A percentile compares a stretch with the other conserved stretches of the same genome.
These are phyloP conservation scores for Trichoderma sp. DNA, from an alignment of 2,329 filamentous ascomycete species.

Conservation along the genomic window DNA sequence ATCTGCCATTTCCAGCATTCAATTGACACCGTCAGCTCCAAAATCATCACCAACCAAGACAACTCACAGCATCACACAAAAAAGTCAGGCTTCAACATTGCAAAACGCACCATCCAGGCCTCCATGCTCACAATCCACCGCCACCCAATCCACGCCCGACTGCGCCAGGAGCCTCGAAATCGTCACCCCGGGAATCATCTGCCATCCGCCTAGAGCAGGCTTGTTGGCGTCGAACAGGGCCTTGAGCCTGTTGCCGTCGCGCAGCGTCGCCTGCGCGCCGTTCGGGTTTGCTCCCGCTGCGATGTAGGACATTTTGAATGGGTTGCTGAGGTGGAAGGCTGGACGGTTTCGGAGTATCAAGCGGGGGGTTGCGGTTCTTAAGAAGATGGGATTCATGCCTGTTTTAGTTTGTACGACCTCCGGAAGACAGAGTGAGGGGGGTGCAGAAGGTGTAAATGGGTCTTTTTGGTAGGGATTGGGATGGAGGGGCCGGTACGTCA, in stretches of 20 bases:
- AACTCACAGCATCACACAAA: neutral
- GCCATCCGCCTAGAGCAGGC: conserved; percentile 61
- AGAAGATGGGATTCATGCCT: conserved; percentile 20
- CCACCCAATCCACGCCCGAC: conserved; percentile 66
- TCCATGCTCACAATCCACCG: conserved; percentile 60
- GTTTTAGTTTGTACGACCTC: too few relatives aligned
- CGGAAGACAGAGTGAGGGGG: neutral
- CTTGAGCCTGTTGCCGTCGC: conserved; percentile 52
- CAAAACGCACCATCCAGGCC: conserved; percentile 48
- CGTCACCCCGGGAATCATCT: conserved; percentile 64
- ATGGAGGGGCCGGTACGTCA: neutral
- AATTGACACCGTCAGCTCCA: neutral
- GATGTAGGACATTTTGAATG: conserved; percentile 19
- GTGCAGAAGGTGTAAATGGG: neutral
- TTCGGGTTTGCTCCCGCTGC: conserved; percentile 3
- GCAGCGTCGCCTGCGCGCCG: conserved; percentile 40
- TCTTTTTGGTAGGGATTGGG: too few relatives aligned
- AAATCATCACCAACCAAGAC: neutral
- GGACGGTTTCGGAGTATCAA: neutral
- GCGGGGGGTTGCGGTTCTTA: conserved; percentile 14
- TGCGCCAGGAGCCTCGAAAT: conserved; percentile 62
- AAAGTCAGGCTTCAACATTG: too few relatives aligned
- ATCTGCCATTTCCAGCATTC: conserved; percentile 37
- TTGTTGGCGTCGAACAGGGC: conserved; percentile 52
- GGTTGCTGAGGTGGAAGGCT: neutral